These are phyloP conservation scores for Auricularia auricula-judae DNA, from an alignment of 768 basidiomycete genomes.

Conservation along the genomic window DNA sequence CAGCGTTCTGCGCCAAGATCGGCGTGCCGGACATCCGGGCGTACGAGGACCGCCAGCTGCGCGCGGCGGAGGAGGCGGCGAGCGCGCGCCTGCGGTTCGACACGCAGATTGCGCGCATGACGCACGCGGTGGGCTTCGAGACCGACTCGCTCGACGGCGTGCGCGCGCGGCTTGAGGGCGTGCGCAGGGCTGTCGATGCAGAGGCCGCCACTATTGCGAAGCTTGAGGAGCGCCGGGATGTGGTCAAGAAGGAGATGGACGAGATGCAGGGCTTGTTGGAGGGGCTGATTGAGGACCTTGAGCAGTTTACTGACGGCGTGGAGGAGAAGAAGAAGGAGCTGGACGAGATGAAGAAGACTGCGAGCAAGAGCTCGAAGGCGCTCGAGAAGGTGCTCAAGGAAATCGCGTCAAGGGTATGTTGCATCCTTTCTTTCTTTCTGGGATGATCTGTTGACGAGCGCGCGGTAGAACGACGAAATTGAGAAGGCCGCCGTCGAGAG, in stretches of 20 bases:
- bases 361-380: constrained; percentile 56
- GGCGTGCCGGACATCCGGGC: constrained; percentile 75
- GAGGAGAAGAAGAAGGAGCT: constrained; percentile 67
- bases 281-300: constrained; percentile 50
- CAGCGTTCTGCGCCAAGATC: constrained; percentile 67
- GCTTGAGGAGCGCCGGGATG: constrained; percentile 42
- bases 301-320: constrained; percentile 45
- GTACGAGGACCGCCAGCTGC: constrained; percentile 87
- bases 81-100: constrained; percentile 76
- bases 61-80: constrained; percentile 78
- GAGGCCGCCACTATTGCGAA: constrained; percentile 31
- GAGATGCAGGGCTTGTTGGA: constrained; percentile 44
- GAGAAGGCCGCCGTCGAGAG: constrained; percentile 80
- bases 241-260: constrained; percentile 48
- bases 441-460: no score
- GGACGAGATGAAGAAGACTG: constrained; percentile 63
- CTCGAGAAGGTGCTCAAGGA: constrained; percentile 88
- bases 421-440: neutral
- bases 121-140: constrained; percentile 84
- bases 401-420: constrained; percentile 62
- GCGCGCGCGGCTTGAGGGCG: constrained; percentile 36
- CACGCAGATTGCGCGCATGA: constrained; percentile 94
- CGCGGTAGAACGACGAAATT: constrained; percentile 71
- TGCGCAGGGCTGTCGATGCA: constrained; percentile 32
- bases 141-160: constrained; percentile 47